A percentile compares a stretch with the other conserved stretches of the same genome.
phyloP scores from a whole-genome alignment of 192 early-diverging fungal species.

The Phycomyces nitens region DNA sequence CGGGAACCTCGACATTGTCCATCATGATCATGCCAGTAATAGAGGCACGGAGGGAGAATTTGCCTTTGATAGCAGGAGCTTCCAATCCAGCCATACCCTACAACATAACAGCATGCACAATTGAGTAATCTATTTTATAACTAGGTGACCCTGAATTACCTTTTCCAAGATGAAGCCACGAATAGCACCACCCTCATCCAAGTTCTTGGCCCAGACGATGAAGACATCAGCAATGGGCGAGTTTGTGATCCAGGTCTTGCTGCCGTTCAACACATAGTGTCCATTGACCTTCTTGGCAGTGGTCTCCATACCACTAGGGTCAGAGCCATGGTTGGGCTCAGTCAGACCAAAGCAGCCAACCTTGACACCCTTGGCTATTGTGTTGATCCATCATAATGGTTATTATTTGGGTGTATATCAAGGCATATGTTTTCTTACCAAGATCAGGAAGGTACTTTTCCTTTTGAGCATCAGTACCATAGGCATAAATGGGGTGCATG shows the following conservation, averaged over 20 bases:
- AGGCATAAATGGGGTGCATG: conserved; percentile 97
- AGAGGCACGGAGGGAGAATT: conserved; percentile 92
- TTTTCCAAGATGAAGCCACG: conserved; percentile 94
- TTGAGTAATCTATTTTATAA: too few relatives aligned
- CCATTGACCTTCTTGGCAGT: conserved; percentile 70
- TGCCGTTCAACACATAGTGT: conserved; percentile 77
- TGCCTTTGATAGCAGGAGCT: conserved; percentile 90
- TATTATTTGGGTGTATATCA: too few relatives aligned
- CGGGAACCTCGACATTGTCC: conserved; percentile 93
- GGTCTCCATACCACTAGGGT: conserved; percentile 93
- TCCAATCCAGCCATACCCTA: conserved; percentile 87
- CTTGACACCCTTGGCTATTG: conserved; percentile 73
- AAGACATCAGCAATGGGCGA: conserved; percentile 96
- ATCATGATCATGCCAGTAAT: conserved; percentile 98
- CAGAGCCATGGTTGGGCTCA: conserved; percentile 96
- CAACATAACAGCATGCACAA: background rate
- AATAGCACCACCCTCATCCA: conserved; percentile 75
- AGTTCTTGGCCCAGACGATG: conserved; percentile 91
- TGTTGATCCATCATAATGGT: conserved; percentile 24
- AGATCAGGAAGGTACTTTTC: conserved; percentile 88
- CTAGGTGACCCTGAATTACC: conserved; percentile 33
- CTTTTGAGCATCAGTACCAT: conserved; percentile 84
- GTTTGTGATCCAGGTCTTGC: conserved; percentile 99
- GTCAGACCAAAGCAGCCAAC: conserved; percentile 95
- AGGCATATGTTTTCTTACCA: conserved; percentile 50